phyloP scores from a whole-genome alignment of 352 stramenopile species.

The Globisporangium barbulae region DNA sequence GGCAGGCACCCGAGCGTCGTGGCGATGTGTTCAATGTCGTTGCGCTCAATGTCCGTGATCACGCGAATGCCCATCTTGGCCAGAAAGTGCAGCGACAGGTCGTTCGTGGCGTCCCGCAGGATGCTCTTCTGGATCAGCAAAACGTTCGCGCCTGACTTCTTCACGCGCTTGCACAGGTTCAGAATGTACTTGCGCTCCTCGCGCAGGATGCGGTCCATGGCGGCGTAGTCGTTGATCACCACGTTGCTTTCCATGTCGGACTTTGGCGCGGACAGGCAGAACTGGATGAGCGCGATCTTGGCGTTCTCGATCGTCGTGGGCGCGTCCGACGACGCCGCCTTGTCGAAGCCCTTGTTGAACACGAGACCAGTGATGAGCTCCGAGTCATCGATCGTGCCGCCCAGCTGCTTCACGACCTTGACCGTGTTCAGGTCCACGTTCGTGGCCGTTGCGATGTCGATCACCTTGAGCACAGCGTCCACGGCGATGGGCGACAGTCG shows the following conservation, averaged over 20 bases:
- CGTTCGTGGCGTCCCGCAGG: constrained; percentile 98
- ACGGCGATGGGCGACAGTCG: constrained; percentile 98
- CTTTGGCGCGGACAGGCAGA: constrained; percentile 98
- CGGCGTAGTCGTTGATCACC: constrained; percentile 99
- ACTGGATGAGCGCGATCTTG: constrained; percentile 99
- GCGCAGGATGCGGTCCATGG: constrained; percentile 98
- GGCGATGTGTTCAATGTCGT: constrained; percentile 99
- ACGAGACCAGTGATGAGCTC: constrained; percentile 97
- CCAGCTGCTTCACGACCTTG: constrained; percentile 97
- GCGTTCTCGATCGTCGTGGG: constrained; percentile 94
- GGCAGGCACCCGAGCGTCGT: constrained; percentile 94
- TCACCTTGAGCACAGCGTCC: constrained; percentile 97
- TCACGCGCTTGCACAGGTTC: constrained; percentile 96
- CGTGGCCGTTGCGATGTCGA: constrained; percentile 89
- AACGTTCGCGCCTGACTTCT: constrained; percentile 98
- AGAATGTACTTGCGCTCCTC: constrained; percentile 99
- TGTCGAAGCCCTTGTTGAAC: constrained; percentile 95
- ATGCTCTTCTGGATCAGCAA: constrained; percentile 99
- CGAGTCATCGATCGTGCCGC: constrained; percentile 99
- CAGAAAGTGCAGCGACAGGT: constrained; percentile 98
- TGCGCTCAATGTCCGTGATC: constrained; percentile 98
- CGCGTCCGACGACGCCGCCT: constrained; percentile 50
- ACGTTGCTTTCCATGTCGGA: constrained; percentile 99
- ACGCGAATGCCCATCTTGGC: constrained; percentile 99
- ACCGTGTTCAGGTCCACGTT: constrained; percentile 98